These are phyloP conservation scores for Nicotiana tomentosiformis DNA, from an alignment of 257 asterid genomes.

Conservation along the genomic window DNA sequence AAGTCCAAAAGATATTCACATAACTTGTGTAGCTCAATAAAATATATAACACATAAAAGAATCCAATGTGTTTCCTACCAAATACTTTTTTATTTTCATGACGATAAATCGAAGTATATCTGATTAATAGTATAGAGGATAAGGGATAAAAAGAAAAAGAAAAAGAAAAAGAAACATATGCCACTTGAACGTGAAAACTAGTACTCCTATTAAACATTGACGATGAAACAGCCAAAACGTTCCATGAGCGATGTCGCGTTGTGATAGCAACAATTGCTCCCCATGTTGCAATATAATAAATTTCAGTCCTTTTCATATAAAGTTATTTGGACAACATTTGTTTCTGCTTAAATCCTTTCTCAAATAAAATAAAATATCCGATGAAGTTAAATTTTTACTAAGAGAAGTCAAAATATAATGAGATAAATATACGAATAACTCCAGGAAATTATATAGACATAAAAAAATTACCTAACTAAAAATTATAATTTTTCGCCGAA, in stretches of 20 bases:
- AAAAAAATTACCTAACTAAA: no score
- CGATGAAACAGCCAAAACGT: not conserved
- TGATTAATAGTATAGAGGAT: not conserved
- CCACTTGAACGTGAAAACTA: not conserved
- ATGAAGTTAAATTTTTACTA: no score
- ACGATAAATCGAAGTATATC: no score
- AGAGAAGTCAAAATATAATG: no score
- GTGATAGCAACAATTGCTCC: conserved; percentile 10
- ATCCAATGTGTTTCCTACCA: no score
- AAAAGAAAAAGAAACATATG: not conserved
- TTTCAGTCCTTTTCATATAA: conserved; percentile 3
- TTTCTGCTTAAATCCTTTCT: not conserved
- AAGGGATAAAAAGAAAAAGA: not conserved
- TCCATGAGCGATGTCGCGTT: not conserved
- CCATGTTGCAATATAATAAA: conserved; percentile 1
- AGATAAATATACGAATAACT: no score
- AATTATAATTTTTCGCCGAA: no score
- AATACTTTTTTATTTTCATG: no score
- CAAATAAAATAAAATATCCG: not conserved
- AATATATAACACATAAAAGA: no score
- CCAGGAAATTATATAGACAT: no score
- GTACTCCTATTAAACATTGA: not conserved
- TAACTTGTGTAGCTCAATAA: no score
- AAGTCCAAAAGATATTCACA: no score
- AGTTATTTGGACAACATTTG: not conserved